These are phyloP conservation scores for Zopfia rhizophila DNA, from an alignment of 2,329 filamentous ascomycete genomes.

Conservation along the genomic window DNA sequence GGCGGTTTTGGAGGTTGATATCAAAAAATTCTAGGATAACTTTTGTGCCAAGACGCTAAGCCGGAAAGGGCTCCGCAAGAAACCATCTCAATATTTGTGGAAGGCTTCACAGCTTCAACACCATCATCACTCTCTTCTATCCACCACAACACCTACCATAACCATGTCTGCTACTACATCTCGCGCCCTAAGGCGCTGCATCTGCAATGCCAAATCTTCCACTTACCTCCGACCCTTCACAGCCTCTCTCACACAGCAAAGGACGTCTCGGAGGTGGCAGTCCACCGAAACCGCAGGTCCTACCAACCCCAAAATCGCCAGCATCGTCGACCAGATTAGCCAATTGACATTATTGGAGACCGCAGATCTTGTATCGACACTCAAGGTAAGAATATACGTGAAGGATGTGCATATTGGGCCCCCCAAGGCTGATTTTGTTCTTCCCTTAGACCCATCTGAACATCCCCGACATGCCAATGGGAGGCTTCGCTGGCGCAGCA, in stretches of 20 bases:
- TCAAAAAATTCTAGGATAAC: constrained; percentile 30
- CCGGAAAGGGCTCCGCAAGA: constrained; percentile 36
- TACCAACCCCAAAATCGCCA: constrained; percentile 88
- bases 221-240: constrained; percentile 42
- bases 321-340: constrained; percentile 98
- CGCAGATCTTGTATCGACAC: constrained; percentile 89
- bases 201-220: constrained; percentile 44
- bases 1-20: background rate
- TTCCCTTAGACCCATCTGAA: constrained; percentile 82
- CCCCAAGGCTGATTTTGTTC: constrained; percentile 12
- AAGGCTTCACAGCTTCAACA: constrained; percentile 10
- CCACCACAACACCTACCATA: constrained; percentile 30
- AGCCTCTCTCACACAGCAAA: constrained; percentile 47
- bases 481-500: constrained; percentile 81
- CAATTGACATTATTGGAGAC: constrained; percentile 98
- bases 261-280: constrained; percentile 79
- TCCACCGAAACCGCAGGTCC: constrained; percentile 76
- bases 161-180: constrained; percentile 58
- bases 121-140: constrained; percentile 24
- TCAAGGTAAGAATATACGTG: constrained; percentile 76
- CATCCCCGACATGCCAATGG: constrained; percentile 96
- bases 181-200: constrained; percentile 57
- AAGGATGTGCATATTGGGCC: background rate
- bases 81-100: constrained; percentile 33
- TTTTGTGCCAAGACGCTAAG: constrained; percentile 36